Evolutionary conservation across 129 eudicot species (phyloP).

Genomic region (Flaveria robusta): DNA sequence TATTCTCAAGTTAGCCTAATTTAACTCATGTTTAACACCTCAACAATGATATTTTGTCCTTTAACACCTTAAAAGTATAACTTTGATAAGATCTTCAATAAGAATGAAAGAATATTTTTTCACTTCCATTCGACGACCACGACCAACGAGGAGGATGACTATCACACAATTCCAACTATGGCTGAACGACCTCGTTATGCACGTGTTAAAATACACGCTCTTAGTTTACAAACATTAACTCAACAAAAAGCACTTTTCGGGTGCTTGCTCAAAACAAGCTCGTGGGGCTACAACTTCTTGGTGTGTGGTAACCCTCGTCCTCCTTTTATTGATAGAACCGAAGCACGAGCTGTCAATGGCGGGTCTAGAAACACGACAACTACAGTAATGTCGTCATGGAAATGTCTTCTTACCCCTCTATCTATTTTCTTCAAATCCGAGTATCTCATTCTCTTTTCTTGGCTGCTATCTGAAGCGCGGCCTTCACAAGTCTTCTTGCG

Average conservation of each 20-base stretch:
- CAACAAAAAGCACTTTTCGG: conserved; percentile 26
- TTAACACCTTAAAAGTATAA: no score
- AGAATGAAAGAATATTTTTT: conserved; percentile 16
- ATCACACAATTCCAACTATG: conserved; percentile 10
- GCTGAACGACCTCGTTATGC: conserved; percentile 8
- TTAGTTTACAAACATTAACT: conserved; percentile 34
- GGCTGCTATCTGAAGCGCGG: conserved; percentile 80
- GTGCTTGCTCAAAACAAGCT: not conserved
- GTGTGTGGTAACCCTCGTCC: conserved; percentile 37
- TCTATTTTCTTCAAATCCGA: conserved; percentile 91
- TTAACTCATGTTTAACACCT: no score
- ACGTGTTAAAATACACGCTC: conserved; percentile 9
- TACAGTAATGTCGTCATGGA: conserved; percentile 90
- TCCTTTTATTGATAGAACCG: conserved; percentile 59
- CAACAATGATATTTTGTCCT: no score
- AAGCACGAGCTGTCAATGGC: conserved; percentile 33
- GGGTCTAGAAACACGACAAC: conserved; percentile 78
- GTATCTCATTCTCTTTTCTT: conserved; percentile 97
- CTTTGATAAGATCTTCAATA: conserved; percentile 8
- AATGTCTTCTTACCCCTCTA: conserved; percentile 95
- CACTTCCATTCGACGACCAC: conserved; percentile 30
- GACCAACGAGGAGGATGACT: no score
- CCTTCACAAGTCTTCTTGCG: conserved; percentile 75
- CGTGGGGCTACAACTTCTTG: conserved; percentile 32
- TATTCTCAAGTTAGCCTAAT: no score